phyloP scores from a whole-genome alignment of 192 early-diverging fungal genomes.

The Physocladia obscura region DNA sequence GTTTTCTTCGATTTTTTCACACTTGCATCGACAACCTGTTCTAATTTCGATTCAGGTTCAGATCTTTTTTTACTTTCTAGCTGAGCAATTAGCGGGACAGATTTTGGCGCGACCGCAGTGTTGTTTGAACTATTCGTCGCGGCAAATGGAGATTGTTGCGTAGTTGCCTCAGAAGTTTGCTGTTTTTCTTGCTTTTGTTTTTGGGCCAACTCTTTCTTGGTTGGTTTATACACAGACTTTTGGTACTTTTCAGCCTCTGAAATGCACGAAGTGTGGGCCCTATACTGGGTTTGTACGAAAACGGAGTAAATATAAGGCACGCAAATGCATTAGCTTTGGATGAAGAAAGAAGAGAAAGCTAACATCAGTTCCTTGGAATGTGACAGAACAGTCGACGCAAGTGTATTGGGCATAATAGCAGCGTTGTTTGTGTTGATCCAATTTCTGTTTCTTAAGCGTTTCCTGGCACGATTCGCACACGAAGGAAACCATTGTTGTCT shows the following conservation, averaged over 20 bases:
- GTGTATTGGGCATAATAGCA: constrained; percentile 82
- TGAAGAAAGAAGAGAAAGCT: background rate
- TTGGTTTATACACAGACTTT: constrained; percentile 73
- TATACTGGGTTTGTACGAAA: too few species aligned
- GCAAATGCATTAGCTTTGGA: background rate
- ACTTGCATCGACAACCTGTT: too few species aligned
- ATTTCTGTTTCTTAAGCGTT: constrained; percentile 92
- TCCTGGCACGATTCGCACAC: constrained; percentile 54
- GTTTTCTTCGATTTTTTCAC: constrained; percentile 9
- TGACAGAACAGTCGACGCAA: constrained; percentile 87
- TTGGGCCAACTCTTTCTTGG: constrained; percentile 50
- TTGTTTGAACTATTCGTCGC: constrained; percentile 10
- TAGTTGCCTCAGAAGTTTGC: background rate
- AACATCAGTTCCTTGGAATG: constrained; percentile 70
- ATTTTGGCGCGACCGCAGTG: constrained; percentile 32
- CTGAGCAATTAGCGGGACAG: constrained; percentile 41
- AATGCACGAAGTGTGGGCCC: constrained; percentile 85
- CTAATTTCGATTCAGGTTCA: too few species aligned
- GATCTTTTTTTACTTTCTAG: constrained; percentile 37
- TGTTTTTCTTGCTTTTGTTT: constrained; percentile 31
- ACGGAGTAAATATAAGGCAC: background rate
- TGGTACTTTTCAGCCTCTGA: constrained; percentile 94
- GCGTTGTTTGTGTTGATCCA: constrained; percentile 78
- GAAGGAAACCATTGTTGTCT: constrained; percentile 20
- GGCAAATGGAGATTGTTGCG: background rate